Conservation (phyloP, 306 rosid genomes). For the Sicyos baderoa region DNA sequence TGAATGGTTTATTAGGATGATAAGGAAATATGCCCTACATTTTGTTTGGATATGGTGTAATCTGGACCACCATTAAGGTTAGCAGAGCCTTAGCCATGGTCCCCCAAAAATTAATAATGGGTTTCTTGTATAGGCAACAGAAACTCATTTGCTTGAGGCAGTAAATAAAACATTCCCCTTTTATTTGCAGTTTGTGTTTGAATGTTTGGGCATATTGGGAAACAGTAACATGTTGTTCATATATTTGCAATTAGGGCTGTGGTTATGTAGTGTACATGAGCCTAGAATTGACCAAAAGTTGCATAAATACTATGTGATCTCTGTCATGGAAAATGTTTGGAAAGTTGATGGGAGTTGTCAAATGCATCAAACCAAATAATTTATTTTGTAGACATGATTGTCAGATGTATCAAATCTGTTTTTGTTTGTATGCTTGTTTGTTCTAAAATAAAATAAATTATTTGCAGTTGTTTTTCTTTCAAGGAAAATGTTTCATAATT, state of each 20-base stretch:
- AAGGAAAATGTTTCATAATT: not conserved
- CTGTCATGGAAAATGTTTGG: not conserved
- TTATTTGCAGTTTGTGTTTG: not conserved
- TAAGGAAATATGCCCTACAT: not conserved
- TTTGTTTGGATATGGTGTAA: slow-evolving; percentile 12
- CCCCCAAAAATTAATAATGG: slow-evolving; percentile 7
- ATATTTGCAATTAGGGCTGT: not conserved
- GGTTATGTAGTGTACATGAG: not conserved
- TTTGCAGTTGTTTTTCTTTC: too few species aligned
- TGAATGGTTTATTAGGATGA: slow-evolving; percentile 3
- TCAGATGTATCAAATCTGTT: not conserved
- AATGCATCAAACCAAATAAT: slow-evolving; percentile 12
- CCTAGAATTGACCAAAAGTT: slow-evolving; percentile 17
- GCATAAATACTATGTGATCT: not conserved
- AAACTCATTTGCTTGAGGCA: not conserved
- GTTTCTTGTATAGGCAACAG: not conserved
- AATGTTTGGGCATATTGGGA: slow-evolving; percentile 9
- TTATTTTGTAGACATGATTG: not conserved
- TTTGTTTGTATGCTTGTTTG: too few species aligned
- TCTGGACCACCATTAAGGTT: slow-evolving; percentile 17
- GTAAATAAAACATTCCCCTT: slow-evolving; percentile 6
- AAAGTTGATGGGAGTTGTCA: not conserved
- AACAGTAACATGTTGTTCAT: not conserved
- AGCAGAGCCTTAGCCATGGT: slow-evolving; percentile 7
- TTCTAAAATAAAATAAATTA: too few species aligned